Conservation (phyloP, 2,329 filamentous ascomycete species). For the Whalleya microplaca region DNA sequence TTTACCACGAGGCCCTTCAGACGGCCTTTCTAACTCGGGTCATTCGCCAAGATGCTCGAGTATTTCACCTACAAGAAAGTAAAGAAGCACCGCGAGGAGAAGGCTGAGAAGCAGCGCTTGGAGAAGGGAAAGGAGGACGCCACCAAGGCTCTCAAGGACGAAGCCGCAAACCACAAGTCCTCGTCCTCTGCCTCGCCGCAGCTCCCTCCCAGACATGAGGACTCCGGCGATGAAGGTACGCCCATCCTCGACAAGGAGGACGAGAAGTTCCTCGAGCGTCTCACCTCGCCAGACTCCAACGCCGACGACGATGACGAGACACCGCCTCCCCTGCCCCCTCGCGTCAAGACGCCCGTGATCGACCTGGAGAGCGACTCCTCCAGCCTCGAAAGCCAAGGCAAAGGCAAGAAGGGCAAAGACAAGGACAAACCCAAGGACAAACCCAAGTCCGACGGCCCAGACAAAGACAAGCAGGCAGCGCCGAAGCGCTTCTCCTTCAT, state of each 20-base stretch:
- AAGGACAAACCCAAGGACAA: constrained; percentile 30
- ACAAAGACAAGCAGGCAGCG: constrained; percentile 35
- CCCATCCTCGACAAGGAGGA: constrained; percentile 60
- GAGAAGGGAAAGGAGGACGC: constrained; percentile 33
- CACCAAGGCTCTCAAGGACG: constrained; percentile 31
- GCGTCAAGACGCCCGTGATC: constrained; percentile 53
- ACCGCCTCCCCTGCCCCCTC: constrained; percentile 59
- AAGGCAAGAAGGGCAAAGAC: constrained; percentile 33
- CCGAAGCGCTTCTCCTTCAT: constrained; percentile 46
- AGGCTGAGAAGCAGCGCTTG: constrained; percentile 39
- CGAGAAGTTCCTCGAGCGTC: constrained; percentile 59
- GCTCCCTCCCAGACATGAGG: no score
- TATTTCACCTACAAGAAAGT: constrained; percentile 66
- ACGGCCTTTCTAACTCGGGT: no score
- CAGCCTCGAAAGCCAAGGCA: constrained; percentile 35
- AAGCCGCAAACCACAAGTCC: constrained; percentile 12
- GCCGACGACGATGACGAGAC: constrained; percentile 46
- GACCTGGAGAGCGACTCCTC: constrained; percentile 51
- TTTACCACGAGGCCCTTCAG: neutral
- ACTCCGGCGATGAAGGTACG: constrained; percentile 33
- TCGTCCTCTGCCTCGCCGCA: constrained; percentile 27
- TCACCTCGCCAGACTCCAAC: constrained; percentile 45
- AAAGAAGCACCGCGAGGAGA: constrained; percentile 61
- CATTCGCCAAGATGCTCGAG: constrained; percentile 57
- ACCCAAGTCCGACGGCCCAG: constrained; percentile 42